These are phyloP conservation scores for Tympanopsis confertula DNA, from an alignment of 2,329 filamentous ascomycete species.

Conservation along the genomic window DNA sequence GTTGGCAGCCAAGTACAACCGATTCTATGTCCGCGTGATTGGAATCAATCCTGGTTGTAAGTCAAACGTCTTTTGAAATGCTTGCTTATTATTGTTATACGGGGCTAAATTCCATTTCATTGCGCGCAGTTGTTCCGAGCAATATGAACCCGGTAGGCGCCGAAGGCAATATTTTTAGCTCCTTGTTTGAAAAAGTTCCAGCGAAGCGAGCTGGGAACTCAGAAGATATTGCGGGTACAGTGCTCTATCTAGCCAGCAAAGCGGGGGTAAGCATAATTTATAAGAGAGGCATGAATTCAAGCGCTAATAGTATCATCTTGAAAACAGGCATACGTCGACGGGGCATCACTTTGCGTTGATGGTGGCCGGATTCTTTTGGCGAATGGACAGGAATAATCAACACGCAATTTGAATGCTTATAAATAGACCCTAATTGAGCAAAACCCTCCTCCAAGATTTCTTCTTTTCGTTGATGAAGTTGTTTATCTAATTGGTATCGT, in stretches of 20 bases:
- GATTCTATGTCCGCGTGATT: constrained; percentile 18
- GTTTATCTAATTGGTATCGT: no score
- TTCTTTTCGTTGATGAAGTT: no score
- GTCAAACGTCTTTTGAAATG: no score
- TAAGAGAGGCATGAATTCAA: no score
- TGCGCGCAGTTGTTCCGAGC: constrained; percentile 19
- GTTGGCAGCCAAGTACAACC: constrained; percentile 31
- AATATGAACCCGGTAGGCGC: constrained; percentile 19
- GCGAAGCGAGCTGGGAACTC: constrained; percentile 16
- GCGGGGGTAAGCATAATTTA: constrained; percentile 13
- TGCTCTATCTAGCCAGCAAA: constrained; percentile 16
- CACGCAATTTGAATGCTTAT: neutral
- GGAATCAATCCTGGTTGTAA: constrained; percentile 20
- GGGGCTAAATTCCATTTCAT: neutral
- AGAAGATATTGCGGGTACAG: constrained; percentile 15
- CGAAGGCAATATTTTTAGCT: constrained; percentile 17
- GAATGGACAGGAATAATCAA: constrained; percentile 12
- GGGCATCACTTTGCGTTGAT: constrained; percentile 16
- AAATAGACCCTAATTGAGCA: no score
- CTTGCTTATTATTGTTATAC: constrained; percentile 2
- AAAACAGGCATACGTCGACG: constrained; percentile 17
- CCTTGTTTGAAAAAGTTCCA: constrained; percentile 17
- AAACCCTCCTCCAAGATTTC: no score
- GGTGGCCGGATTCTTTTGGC: constrained; percentile 16
- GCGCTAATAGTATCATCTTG: no score